Base-by-base conservation (phyloP, 495 filamentous ascomycete species). In the Mycothermus thermophilus region DNA sequence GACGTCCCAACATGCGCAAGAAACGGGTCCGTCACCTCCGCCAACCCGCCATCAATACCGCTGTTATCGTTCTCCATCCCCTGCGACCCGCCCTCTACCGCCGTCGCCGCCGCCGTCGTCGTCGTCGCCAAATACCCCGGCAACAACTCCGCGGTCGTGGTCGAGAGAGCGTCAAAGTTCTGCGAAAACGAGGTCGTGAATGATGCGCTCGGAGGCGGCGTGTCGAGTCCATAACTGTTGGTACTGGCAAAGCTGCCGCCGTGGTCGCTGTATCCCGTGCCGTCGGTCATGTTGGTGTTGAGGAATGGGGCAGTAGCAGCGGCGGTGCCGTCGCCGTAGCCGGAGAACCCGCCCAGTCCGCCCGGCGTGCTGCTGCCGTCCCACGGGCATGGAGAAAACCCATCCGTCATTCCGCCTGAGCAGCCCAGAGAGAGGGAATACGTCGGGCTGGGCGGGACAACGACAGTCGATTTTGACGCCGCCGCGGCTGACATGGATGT, bases 381-480 rank as follows among this genome's bases (percentile, higher is more conserved):
- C n/a, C n/a, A n/a, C n/a, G n/a, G n/a, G n/a, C n/a, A n/a, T n/a
- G n/a, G n/a, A n/a, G n/a, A n/a, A n/a, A n/a, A n/a, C n/a, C n/a
- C n/a, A n/a, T n/a, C n/a, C n/a, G n/a, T n/a, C n/a, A n/a, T n/a
- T n/a, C n/a, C n/a, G n/a, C n/a, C n/a, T n/a, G n/a, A n/a, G n/a
- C n/a, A n/a, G 25, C 42, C 48, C 16, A 64, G 34, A 12, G 65
- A 61, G 9, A 65, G 61, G 26, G 54, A 58, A 32, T 52, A 58
- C 8, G 51, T 48, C 2, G 59, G 55, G 19, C 52, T 60, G 0
- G 66, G 64, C 0, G 63, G 63, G 62, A 67, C 62, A 43, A 60
- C 39, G 13, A 39, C 41, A n/a, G n/a, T n/a, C n/a, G n/a, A n/a
- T n/a, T n/a, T n/a, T n/a, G n/a, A n/a, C n/a, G n/a, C n/a, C n/a